Percentiles rank a stretch among this genome's conserved stretches.
Evolutionary conservation across 1,284 basidiomycete genomes (phyloP).

Genomic region (Puccinia horiana): DNA sequence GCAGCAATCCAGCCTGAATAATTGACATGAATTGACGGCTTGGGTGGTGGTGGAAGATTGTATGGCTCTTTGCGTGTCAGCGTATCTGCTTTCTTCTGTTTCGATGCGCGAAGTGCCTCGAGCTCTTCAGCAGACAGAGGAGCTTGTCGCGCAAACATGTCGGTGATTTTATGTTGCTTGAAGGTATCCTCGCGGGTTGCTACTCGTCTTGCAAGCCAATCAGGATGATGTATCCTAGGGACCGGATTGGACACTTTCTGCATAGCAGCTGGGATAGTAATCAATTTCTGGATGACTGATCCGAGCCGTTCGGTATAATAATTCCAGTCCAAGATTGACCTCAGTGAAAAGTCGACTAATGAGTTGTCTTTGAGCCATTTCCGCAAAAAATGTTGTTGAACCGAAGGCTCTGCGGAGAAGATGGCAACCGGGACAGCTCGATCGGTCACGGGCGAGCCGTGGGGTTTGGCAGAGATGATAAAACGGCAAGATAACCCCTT

Average conservation of each 20-base stretch:
- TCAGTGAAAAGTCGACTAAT: conserved; percentile 83
- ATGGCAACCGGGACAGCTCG: conserved; percentile 98
- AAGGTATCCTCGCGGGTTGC: conserved; percentile 90
- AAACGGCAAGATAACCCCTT: conserved; percentile 99
- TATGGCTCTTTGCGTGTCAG: conserved; percentile 45
- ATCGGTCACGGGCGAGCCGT: conserved; percentile 93
- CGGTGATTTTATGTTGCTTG: conserved; percentile 94
- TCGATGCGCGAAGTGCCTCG: conserved; percentile 30
- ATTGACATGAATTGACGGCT: conserved; percentile 60
- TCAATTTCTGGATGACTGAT: conserved; percentile 97
- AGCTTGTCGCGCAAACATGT: conserved; percentile 75
- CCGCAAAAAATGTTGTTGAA: conserved; percentile 86
- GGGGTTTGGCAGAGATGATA: conserved; percentile 92
- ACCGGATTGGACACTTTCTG: conserved; percentile 97
- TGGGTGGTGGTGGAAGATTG: conserved; percentile 49
- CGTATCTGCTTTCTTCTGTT: conserved; percentile 59
- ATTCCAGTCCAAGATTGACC: conserved; percentile 94
- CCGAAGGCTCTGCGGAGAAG: conserved; percentile 87
- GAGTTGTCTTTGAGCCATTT: conserved; percentile 96
- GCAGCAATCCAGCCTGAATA: conserved; percentile 80
- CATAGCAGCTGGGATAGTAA: conserved; percentile 98
- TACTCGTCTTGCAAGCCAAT: conserved; percentile 92
- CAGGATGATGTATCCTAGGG: conserved; percentile 90
- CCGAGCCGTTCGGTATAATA: conserved; percentile 98
- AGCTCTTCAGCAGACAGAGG: conserved; percentile 51